phyloP scores from a whole-genome alignment of 2,329 filamentous ascomycete genomes.

The Pestalotiopsis sp. region DNA sequence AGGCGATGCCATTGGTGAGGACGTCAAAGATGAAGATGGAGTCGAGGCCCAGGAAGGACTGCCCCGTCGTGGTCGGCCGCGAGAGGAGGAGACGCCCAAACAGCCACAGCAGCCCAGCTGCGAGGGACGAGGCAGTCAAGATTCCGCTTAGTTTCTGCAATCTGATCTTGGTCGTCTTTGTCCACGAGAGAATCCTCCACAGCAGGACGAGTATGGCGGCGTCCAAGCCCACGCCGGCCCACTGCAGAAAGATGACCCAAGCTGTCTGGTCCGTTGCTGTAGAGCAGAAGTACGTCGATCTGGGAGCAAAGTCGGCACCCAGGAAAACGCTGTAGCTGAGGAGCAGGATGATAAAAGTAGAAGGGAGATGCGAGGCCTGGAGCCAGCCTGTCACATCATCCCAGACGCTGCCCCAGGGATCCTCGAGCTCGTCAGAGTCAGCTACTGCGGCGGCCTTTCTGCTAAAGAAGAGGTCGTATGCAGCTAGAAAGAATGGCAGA shows the following conservation, averaged over 20 bases:
- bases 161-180: conserved; percentile 45
- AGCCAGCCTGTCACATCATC: conserved; percentile 52
- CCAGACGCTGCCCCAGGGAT: conserved; percentile 42
- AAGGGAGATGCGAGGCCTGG: conserved; percentile 38
- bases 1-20: conserved; percentile 46
- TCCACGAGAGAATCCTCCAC: conserved; percentile 54
- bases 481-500: conserved; percentile 43
- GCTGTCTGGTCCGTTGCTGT: conserved; percentile 37
- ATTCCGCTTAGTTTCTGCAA: conserved; percentile 46
- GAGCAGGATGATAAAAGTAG: conserved; percentile 36
- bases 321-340: conserved; percentile 45
- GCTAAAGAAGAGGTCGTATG: conserved; percentile 43
- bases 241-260: conserved; percentile 41
- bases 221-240: conserved; percentile 46
- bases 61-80: conserved; percentile 23
- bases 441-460: conserved; percentile 29
- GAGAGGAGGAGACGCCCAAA: conserved; percentile 29
- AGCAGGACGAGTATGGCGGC: conserved; percentile 44
- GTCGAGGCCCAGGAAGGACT: conserved; percentile 35
- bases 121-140: conserved; percentile 40
- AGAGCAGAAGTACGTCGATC: conserved; percentile 55
- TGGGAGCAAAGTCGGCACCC: conserved; percentile 35
- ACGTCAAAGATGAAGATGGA: conserved; percentile 50
- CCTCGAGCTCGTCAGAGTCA: conserved; percentile 46
- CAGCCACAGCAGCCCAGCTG: conserved; percentile 37